Evolutionary conservation across 1,284 basidiomycete species (phyloP).

Genomic region (Moniliophthora roreri): DNA sequence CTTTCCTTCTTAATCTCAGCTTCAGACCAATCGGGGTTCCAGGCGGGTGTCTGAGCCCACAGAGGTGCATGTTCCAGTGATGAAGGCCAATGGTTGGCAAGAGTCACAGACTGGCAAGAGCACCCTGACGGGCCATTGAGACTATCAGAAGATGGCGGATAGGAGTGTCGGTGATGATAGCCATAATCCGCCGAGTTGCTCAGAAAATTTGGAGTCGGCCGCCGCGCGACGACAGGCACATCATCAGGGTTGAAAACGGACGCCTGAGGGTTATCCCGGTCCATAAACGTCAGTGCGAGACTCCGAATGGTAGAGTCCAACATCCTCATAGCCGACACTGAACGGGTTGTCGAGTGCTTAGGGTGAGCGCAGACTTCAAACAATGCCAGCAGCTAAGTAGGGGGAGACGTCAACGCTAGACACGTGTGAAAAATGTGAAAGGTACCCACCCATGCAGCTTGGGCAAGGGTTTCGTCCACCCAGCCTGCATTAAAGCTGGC

Average conservation of each 20-base stretch:
- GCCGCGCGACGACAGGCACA: slow-evolving; percentile 31
- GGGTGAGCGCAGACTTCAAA: slow-evolving; percentile 75
- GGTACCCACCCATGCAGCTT: slow-evolving; percentile 66
- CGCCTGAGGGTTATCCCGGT: slow-evolving; percentile 38
- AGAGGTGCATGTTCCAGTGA: slow-evolving; percentile 55
- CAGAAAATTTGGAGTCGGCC: slow-evolving; percentile 20
- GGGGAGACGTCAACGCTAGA: neutral
- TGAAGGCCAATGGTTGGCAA: slow-evolving; percentile 50
- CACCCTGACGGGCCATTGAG: slow-evolving; percentile 36
- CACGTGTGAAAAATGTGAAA: slow-evolving; percentile 10
- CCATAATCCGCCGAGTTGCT: slow-evolving; percentile 11
- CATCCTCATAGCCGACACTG: slow-evolving; percentile 54
- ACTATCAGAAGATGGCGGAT: slow-evolving; percentile 15
- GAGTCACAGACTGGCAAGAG: slow-evolving; percentile 50
- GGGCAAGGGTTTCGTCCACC: slow-evolving; percentile 69
- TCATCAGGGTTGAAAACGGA: slow-evolving; percentile 49
- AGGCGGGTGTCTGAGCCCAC: slow-evolving; percentile 64
- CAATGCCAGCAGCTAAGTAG: slow-evolving; percentile 56
- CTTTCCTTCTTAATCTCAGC: slow-evolving; percentile 68
- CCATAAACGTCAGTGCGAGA: slow-evolving; percentile 49
- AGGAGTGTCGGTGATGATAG: too few species aligned
- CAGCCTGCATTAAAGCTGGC: slow-evolving; percentile 67
- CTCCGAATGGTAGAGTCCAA: slow-evolving; percentile 68
- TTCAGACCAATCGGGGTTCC: slow-evolving; percentile 58
- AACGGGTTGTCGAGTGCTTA: slow-evolving; percentile 49